Base-by-base conservation (phyloP, 176 grass and related monocot species). In the Cenchrus americanus region DNA sequence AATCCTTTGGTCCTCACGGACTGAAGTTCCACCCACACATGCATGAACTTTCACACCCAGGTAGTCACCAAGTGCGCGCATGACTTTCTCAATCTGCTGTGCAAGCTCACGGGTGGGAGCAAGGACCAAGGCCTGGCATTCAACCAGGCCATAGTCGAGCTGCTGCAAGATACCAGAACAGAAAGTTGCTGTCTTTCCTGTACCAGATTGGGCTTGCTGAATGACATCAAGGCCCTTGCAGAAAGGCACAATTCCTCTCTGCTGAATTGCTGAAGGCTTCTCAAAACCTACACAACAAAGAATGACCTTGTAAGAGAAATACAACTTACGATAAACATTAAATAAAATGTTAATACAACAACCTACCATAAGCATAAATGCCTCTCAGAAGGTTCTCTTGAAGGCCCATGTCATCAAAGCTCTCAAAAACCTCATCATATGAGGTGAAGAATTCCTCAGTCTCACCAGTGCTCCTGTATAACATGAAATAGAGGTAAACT, bases 191-290 rank as follows among this genome's bases (percentile, higher is more conserved):
- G 94, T 97, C 84, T 97, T 97, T 84, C 94, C 92, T 4, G 94
- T 97, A 80, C 94, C 94, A 59, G 94, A 97, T 37, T 97, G 94
- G 18, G 94, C 94, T 66, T 97, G 94, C 83, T 97, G 94, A 72
- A 97, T 97, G 65, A 94, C 94, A 94, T 97, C 94, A 68, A 97
- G 90, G 0, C 94, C 94, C 86, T 97, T 92, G 90, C 92, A 94
- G 78, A 97, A 97, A 2, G 94, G 94, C 53, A 97, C 94, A 14
- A 97, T 94, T 61, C 92, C 94, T 78, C 94, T 91, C 71, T 97
- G 94, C 83, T 94, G 94, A 60, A 97, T 97, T 26, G 94, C 94
- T 23, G 94, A 97, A 54, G 94, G 94, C 42, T 94, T 97, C 90
- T 97, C 94, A 82, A 97, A 97, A 89, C 94, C 94, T 97, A 79